Percentiles rank a stretch among this genome's conserved stretches.
Conservation (phyloP, 331 rosid genomes). For the Quercus lobata region DNA sequence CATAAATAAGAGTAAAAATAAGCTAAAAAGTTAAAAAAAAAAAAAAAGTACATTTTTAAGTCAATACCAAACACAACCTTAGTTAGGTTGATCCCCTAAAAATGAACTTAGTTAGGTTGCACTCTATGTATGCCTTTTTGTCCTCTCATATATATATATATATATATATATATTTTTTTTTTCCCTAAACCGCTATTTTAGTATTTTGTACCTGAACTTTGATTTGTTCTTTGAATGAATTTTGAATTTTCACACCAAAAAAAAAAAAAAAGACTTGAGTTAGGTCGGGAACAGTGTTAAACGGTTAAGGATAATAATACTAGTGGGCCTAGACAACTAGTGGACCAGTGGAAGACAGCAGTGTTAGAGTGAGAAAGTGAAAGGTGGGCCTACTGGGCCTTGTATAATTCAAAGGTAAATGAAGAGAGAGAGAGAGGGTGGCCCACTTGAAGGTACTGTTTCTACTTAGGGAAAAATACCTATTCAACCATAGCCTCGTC, state of each 20-base stretch:
- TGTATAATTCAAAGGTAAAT: constrained; percentile 28
- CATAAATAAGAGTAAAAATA: no score
- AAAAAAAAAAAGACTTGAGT: background rate
- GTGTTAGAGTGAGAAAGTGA: background rate
- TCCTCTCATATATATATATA: no score
- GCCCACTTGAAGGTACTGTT: constrained; percentile 50
- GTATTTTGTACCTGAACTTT: no score
- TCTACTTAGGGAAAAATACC: constrained; percentile 50
- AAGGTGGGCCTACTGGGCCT: constrained; percentile 91
- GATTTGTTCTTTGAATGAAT: no score
- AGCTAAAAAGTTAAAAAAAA: no score
- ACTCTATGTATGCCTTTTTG: no score
- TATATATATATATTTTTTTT: no score
- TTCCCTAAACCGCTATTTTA: no score
- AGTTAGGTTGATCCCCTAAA: background rate
- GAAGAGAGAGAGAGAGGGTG: constrained; percentile 7
- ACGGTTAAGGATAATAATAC: constrained; percentile 35
- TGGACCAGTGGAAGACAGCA: background rate
- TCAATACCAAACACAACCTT: background rate
- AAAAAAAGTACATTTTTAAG: rapidly evolving
- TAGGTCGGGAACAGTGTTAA: constrained; percentile 23
- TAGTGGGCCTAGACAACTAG: constrained; percentile 49
- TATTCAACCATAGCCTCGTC: constrained; percentile 49
- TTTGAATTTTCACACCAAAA: background rate
- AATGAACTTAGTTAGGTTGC: background rate